Conservation (phyloP, 2,329 filamentous ascomycete genomes). For the Nothophoma quercina region DNA sequence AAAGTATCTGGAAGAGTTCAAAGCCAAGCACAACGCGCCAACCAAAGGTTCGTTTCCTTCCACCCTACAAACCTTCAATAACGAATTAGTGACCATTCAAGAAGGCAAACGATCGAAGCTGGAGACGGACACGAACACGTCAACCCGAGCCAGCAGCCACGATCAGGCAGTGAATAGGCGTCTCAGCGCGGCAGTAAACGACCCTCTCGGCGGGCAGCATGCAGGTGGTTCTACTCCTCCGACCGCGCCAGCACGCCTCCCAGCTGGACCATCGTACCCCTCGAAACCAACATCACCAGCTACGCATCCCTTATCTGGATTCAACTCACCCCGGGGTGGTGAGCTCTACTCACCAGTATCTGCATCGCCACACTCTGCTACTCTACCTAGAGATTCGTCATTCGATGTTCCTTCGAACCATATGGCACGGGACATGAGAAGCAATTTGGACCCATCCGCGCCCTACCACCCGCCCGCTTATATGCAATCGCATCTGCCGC, state of each 20-base stretch:
- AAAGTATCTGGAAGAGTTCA: conserved; percentile 79
- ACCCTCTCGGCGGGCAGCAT: conserved; percentile 26
- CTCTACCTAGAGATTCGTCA: conserved; percentile 34
- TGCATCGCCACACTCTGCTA: conserved; percentile 43
- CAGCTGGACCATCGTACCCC: conserved; percentile 34
- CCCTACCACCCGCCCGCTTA: conserved; percentile 30
- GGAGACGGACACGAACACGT: conserved; percentile 48
- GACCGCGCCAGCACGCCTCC: conserved; percentile 31
- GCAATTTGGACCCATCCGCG: conserved; percentile 27
- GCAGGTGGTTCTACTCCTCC: conserved; percentile 41
- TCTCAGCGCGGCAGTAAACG: conserved; percentile 38
- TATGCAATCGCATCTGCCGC: conserved; percentile 18
- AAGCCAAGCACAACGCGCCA: conserved; percentile 67
- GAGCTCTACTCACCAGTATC: conserved; percentile 47
- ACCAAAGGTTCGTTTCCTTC: conserved; percentile 42
- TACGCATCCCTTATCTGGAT: conserved; percentile 36
- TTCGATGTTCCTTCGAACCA: conserved; percentile 32
- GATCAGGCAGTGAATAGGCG: conserved; percentile 37
- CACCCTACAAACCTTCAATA: background rate
- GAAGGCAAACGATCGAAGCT: conserved; percentile 56
- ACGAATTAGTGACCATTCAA: conserved; percentile 30
- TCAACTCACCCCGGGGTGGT: conserved; percentile 43
- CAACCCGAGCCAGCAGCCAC: conserved; percentile 42
- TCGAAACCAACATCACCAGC: conserved; percentile 47
- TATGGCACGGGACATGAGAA: conserved; percentile 30